Conservation (phyloP, 768 basidiomycete genomes). For the Melanogaster broomeanus region DNA sequence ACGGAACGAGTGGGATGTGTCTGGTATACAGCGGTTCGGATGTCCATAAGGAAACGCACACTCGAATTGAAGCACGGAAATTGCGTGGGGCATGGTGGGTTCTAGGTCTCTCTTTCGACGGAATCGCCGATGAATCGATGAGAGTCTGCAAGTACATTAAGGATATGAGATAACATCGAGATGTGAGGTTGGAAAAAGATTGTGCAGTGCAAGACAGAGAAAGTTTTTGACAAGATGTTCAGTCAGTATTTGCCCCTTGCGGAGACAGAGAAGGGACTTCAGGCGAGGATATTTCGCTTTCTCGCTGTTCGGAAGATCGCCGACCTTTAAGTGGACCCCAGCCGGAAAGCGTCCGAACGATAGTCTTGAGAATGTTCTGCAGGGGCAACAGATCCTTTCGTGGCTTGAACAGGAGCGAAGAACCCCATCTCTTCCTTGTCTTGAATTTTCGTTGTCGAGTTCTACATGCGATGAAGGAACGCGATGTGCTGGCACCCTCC, state of each 20-base stretch:
- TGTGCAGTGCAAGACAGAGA: slow-evolving; percentile 16
- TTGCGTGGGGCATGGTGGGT: too few species aligned
- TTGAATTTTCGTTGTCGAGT: slow-evolving; percentile 50
- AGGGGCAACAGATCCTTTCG: slow-evolving; percentile 11
- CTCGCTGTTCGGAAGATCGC: slow-evolving; percentile 40
- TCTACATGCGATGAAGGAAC: slow-evolving; percentile 78
- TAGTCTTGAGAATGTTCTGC: slow-evolving; percentile 25
- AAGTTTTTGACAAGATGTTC: slow-evolving; percentile 27
- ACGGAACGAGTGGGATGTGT: slow-evolving; percentile 35
- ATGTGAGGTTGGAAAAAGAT: slow-evolving; percentile 26
- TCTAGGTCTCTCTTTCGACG: slow-evolving; percentile 7
- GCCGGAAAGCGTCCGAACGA: slow-evolving; percentile 37
- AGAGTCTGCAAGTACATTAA: slow-evolving; percentile 25
- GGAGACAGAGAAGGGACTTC: slow-evolving; percentile 10
- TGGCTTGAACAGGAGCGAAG: not conserved
- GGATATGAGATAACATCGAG: slow-evolving; percentile 22
- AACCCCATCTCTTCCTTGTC: slow-evolving; percentile 29
- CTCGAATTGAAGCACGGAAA: too few species aligned
- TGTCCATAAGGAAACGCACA: slow-evolving; percentile 29
- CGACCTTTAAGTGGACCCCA: slow-evolving; percentile 47
- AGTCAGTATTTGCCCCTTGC: slow-evolving; percentile 7
- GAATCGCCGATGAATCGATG: slow-evolving; percentile 5
- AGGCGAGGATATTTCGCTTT: slow-evolving; percentile 27
- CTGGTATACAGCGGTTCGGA: slow-evolving; percentile 28
- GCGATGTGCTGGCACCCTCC: slow-evolving; percentile 43